Conservation (phyloP, 2,329 filamentous ascomycete species). For the Arthroderma uncinatum region DNA sequence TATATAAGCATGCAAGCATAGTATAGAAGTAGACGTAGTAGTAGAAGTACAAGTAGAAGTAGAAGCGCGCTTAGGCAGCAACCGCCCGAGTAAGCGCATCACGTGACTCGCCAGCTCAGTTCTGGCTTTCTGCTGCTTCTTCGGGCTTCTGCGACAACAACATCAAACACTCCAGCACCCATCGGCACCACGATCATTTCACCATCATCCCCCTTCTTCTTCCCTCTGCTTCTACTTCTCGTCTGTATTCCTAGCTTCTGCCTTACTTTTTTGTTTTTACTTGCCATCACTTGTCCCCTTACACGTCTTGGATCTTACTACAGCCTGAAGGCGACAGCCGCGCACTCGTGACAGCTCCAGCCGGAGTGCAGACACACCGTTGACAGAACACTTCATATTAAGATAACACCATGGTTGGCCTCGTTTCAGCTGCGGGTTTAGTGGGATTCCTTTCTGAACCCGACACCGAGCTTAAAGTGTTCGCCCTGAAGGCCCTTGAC, state of each 20-base stretch:
- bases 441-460: conserved; percentile 92
- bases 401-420: conserved; percentile 61
- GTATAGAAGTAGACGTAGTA: no score
- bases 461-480: conserved; percentile 85
- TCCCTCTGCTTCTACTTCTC: background rate
- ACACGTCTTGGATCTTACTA: background rate
- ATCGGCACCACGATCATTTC: background rate
- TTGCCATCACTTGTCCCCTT: background rate
- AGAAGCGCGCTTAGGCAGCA: background rate
- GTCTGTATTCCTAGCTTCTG: conserved; percentile 2
- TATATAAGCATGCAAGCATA: no score
- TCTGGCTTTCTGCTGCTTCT: background rate
- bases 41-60: no score
- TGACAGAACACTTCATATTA: background rate
- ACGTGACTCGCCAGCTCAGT: background rate
- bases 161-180: background rate
- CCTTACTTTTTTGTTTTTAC: background rate
- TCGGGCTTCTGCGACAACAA: background rate
- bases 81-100: background rate
- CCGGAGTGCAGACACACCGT: background rate
- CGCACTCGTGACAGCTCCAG: background rate
- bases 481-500: conserved; percentile 89
- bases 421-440: conserved; percentile 88
- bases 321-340: background rate
- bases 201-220: background rate